Evolutionary conservation across 2,329 filamentous ascomycete species (phyloP), one percentile per base, ranked within the genome.

Genomic region (Neofusicoccum laricinum): DNA sequence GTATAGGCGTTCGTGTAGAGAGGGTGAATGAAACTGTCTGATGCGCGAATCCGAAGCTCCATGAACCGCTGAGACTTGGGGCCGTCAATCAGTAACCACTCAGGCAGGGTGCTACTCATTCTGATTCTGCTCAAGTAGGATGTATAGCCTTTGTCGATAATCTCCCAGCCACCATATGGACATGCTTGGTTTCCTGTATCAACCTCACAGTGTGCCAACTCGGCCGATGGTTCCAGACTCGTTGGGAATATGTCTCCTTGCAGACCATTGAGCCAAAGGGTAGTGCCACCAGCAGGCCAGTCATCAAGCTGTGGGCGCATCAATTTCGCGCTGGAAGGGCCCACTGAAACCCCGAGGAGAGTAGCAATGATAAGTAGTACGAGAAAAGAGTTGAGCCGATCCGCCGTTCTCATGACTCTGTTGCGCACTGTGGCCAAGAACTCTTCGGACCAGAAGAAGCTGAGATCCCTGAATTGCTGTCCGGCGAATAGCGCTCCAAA

Each of bases 401-500:
- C 15, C 15, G 5, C 4, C 11, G 17, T 34, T 11, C 25, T 14
- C 5, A 2, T 30, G 6, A n/a, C 48, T n/a, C 25, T 1, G 25
- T 17, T 30, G 14, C 61, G 53, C 6, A 66, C 58, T 17, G 67
- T 64, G 30, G 68, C 67, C 57, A 67, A 68, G 46, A 71, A 68
- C 15, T 70, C 71, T 38, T 65, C 67, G 49, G 67, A 70, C 64
- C 68, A 68, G 32, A 71, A 41, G 48, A 67, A 72, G 43, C 68
- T 70, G 25, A 69, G 55, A 12, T 68, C 64, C 4, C 66, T 69
- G 49, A 73, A 68, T 8, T 64, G 57, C 36, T 68, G 65, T 21
- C 68, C 69, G 19, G 69, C 69, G 36, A 68, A 65, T 11, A 73
- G 21, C 11, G 69, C 64, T 6, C 70, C 71, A 17, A 72, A 61